Evolutionary conservation across 2,329 filamentous ascomycete species (phyloP).

Genomic region (Raffaelea ambrosiae): DNA sequence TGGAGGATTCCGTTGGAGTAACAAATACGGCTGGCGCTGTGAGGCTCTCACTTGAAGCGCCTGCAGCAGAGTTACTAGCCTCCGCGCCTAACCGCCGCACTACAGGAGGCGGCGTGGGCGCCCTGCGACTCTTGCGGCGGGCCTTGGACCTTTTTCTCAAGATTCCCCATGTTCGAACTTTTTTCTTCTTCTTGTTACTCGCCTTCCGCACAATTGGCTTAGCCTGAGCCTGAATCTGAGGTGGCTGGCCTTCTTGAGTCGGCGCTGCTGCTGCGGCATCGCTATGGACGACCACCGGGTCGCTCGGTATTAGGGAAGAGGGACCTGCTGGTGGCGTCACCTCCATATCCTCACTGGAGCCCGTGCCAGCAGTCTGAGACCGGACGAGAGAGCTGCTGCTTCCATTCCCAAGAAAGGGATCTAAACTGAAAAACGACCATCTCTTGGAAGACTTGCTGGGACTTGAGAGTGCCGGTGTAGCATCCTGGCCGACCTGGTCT

Average conservation of each 20-base stretch:
- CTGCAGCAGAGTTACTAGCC: constrained; percentile 19
- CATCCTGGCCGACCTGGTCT: constrained; percentile 18
- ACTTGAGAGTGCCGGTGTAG: constrained; percentile 30
- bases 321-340: no score
- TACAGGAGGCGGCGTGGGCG: constrained; percentile 37
- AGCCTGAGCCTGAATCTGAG: no score
- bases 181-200: constrained; percentile 57
- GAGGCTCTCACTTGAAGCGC: not conserved
- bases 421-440: constrained; percentile 56
- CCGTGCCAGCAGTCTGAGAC: constrained; percentile 36
- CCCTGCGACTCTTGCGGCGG: constrained; percentile 33
- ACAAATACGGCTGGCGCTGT: constrained; percentile 25
- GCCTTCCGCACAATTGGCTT: constrained; percentile 22
- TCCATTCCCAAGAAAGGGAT: constrained; percentile 35
- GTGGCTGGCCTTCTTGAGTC: no score
- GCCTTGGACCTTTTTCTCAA: constrained; percentile 53
- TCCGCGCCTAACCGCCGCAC: constrained; percentile 20
- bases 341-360: constrained; percentile 29
- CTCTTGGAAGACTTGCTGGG: constrained; percentile 45
- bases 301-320: no score
- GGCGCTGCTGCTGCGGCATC: no score
- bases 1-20: constrained; percentile 28
- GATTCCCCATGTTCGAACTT: constrained; percentile 65
- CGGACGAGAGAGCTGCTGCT: constrained; percentile 35
- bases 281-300: no score